Base-by-base conservation (phyloP, 495 filamentous ascomycete species). In the Xylaria bambusicola region DNA sequence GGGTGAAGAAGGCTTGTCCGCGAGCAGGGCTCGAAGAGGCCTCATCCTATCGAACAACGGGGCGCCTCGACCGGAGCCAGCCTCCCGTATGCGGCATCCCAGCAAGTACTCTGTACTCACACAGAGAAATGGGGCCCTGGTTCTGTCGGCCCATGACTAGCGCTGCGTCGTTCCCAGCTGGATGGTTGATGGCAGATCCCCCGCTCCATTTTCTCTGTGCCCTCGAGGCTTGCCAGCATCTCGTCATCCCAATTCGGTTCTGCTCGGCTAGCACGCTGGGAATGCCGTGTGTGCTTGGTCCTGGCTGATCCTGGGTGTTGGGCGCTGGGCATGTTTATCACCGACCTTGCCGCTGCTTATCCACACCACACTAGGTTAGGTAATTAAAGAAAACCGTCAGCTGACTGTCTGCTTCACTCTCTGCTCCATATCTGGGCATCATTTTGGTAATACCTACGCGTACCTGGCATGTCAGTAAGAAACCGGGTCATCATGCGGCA, bases 111-210 rank as follows among this genome's bases (percentile, higher is more conserved):
- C n/a, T n/a, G n/a, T n/a, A n/a, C n/a, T n/a, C n/a, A n/a, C n/a
- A n/a, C 21, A 12, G 12, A 23, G 26, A 13, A 35, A 33, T 38
- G 29, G n/a, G n/a, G 6, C 42, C 42, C 42, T 46, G 9, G 42
- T 26, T 26, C 23, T 46, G 5, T 21, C 10, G 3, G 18, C 52
- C n/a, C 38, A 20, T 42, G 36, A 31, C 38, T 54, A 54, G 52
- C 52, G 52, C 38, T 24, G 26, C 20, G 46, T 61, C 56, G 66
- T 66, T 71, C 61, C 67, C 67, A 65, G 67, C 65, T 59, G 65
- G 67, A 53, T 65, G 67, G 67, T 70, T 67, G 54, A 69, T 57
- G 55, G 56, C 53, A 67, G 64, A 65, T 70, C 62, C 65, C 54
- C 62, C 36, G 54, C 62, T 58, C 58, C 44, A 27, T 29, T 31